A percentile compares a stretch with the other conserved stretches of the same genome.
These are phyloP conservation scores for Hura crepitans DNA, from an alignment of 441 rosid species.

Conservation along the genomic window DNA sequence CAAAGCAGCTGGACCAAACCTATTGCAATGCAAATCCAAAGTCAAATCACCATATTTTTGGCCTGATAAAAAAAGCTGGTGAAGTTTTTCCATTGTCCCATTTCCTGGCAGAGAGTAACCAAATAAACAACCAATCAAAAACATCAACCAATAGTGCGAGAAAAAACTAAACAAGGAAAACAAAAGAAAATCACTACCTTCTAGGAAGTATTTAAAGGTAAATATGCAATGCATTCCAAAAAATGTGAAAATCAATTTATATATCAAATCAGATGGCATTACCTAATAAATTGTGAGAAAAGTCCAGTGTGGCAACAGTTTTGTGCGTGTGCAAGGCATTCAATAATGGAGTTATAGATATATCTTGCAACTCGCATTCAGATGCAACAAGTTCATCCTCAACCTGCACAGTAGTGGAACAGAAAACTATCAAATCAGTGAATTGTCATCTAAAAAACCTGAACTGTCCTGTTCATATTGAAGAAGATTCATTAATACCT, in stretches of 20 bases:
- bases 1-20: constrained; percentile 90
- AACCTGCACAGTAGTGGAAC: constrained; percentile 41
- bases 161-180: background rate
- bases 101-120: constrained; percentile 60
- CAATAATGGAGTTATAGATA: constrained; percentile 77
- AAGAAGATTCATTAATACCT: constrained; percentile 50
- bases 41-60: constrained; percentile 78
- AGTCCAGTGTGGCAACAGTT: constrained; percentile 66
- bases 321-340: constrained; percentile 62
- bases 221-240: constrained; percentile 8
- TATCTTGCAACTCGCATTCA: constrained; percentile 88
- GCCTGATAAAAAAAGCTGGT: constrained; percentile 61
- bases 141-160: constrained; percentile 14
- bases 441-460: constrained; percentile 3
- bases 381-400: constrained; percentile 86
- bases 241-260: constrained; percentile 1
- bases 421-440: background rate
- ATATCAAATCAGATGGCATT: constrained; percentile 23
- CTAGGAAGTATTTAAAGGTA: constrained; percentile 5
- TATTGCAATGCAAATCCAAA: constrained; percentile 97
- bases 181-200: background rate
- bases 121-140: constrained; percentile 23
- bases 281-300: constrained; percentile 96
- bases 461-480: background rate
- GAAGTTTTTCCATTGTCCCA: constrained; percentile 91